Evolutionary conservation across 2,329 filamentous ascomycete genomes (phyloP).

Genomic region (Leptographium lundbergii): DNA sequence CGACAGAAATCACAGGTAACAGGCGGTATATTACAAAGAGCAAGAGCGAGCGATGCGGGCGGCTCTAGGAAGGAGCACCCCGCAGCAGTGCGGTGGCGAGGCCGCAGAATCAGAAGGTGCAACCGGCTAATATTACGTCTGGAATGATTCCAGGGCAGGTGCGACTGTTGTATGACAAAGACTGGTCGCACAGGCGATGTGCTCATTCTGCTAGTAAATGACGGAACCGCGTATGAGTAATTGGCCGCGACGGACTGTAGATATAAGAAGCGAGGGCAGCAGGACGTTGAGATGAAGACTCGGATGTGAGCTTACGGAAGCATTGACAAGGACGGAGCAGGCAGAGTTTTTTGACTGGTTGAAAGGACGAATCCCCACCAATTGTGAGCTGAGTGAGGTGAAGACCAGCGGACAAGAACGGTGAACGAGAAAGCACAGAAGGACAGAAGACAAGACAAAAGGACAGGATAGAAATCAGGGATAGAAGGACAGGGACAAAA

Average conservation of each 20-base stretch:
- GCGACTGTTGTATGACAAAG: not conserved
- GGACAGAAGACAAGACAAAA: not conserved
- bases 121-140: not conserved
- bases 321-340: too few species aligned
- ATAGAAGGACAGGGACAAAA: too few species aligned
- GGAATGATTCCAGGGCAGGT: not conserved
- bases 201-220: not conserved
- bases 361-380: too few species aligned
- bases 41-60: not conserved
- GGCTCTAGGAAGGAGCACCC: not conserved
- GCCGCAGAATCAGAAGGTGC: not conserved
- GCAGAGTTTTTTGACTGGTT: too few species aligned
- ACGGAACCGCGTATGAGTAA: not conserved
- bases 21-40: too few species aligned
- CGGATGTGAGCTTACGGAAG: too few species aligned
- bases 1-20: too few species aligned
- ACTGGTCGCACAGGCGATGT: not conserved
- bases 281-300: too few species aligned
- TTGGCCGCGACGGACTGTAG: not conserved
- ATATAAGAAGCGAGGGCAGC: not conserved
- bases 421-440: not conserved
- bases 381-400: too few species aligned
- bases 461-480: too few species aligned
- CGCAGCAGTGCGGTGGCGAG: not conserved
- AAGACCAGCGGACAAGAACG: not conserved